These are phyloP conservation scores for Bifiguratus adelaidae DNA, from an alignment of 192 early-diverging fungal species.

Conservation along the genomic window DNA sequence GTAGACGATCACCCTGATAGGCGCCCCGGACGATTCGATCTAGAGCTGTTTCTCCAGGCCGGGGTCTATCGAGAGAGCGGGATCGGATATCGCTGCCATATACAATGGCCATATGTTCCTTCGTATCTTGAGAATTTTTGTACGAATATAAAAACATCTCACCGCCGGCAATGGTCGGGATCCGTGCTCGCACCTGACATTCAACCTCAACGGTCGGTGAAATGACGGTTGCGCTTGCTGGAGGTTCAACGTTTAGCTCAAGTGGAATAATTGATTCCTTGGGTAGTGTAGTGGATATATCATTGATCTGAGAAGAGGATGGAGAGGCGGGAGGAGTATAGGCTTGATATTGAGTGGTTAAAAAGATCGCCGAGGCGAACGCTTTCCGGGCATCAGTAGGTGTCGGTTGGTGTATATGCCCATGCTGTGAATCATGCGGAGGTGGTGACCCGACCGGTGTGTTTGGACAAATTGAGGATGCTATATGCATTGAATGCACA, in stretches of 20 bases:
- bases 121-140: constrained; percentile 70
- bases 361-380: neutral
- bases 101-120: constrained; percentile 92
- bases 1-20: constrained; percentile 41
- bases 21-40: constrained; percentile 79
- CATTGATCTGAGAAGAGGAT: neutral
- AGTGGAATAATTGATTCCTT: neutral
- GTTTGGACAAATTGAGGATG: no score
- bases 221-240: neutral
- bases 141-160: constrained; percentile 80
- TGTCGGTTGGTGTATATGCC: neutral
- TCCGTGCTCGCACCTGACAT: constrained; percentile 63
- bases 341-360: no score
- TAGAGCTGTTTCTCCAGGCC: constrained; percentile 61
- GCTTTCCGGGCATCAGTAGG: neutral
- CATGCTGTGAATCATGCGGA: no score
- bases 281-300: neutral
- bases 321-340: neutral
- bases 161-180: constrained; percentile 66
- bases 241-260: no score
- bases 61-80: constrained; percentile 47
- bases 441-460: no score
- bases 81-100: constrained; percentile 78
- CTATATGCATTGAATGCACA: no score
- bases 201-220: constrained; percentile 10